Evolutionary conservation across 306 rosid species (phyloP).

Genomic region (Astragalus membranaceus): DNA sequence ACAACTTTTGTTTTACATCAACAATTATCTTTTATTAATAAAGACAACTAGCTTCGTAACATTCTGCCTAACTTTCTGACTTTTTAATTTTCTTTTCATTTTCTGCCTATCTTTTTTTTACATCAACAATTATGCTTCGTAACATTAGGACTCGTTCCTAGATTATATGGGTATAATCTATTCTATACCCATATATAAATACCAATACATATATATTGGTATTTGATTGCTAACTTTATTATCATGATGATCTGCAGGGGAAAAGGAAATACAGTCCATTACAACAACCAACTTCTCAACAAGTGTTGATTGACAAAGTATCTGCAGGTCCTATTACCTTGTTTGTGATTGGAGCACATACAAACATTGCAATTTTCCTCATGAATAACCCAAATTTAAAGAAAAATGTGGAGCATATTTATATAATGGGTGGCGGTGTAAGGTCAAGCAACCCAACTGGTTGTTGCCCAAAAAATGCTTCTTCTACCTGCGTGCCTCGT

Average conservation of each 20-base stretch:
- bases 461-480: conserved; percentile 73
- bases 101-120: too few species aligned
- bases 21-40: too few species aligned
- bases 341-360: conserved; percentile 60
- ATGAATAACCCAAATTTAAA: conserved; percentile 77
- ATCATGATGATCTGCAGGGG: conserved; percentile 42
- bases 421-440: conserved; percentile 90
- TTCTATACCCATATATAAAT: too few species aligned
- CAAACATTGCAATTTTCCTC: conserved; percentile 77
- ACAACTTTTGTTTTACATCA: too few species aligned
- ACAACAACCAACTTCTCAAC: conserved; percentile 67
- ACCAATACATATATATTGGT: too few species aligned
- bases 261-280: conserved; percentile 61
- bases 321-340: conserved; percentile 67
- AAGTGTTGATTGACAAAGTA: conserved; percentile 78
- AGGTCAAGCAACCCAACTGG: conserved; percentile 78
- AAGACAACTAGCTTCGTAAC: too few species aligned
- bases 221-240: conserved; percentile 8
- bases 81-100: too few species aligned
- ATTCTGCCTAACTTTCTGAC: rapidly evolving
- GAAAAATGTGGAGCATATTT: conserved; percentile 75
- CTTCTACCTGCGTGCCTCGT: conserved; percentile 47
- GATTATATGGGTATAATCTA: too few species aligned
- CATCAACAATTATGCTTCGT: too few species aligned
- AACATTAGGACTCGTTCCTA: too few species aligned